Conservation (phyloP, 768 basidiomycete species). For the Collybiopsis luxurians region DNA sequence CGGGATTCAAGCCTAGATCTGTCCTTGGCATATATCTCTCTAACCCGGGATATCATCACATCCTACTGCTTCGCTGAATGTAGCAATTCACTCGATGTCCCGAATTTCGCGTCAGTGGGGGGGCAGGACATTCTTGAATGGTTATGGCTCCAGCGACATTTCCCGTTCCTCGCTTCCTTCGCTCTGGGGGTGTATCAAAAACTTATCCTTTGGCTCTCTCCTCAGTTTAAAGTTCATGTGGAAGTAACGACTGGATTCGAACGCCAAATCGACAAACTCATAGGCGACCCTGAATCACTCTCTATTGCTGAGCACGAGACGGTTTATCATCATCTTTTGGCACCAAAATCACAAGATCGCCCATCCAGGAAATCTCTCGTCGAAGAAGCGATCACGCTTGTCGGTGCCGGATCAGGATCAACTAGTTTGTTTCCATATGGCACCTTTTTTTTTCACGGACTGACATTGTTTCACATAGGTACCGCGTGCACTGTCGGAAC, state of each 20-base stretch:
- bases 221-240: constrained; percentile 10
- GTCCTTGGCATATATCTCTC: constrained; percentile 13
- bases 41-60: constrained; percentile 16
- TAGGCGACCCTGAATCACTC: constrained; percentile 10
- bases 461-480: constrained; percentile 18
- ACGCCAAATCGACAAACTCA: constrained; percentile 14
- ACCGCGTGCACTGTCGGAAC: constrained; percentile 36
- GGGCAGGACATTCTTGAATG: constrained; percentile 26
- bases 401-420: constrained; percentile 38
- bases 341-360: constrained; percentile 6
- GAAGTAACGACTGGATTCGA: constrained; percentile 10
- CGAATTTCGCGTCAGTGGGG: constrained; percentile 28
- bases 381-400: constrained; percentile 34
- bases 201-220: constrained; percentile 8
- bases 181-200: constrained; percentile 11
- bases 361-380: constrained; percentile 17
- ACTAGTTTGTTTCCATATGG: not conserved
- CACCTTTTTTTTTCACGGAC: too few species aligned
- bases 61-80: constrained; percentile 17
- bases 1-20: constrained; percentile 9
- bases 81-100: constrained; percentile 9
- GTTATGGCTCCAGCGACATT: constrained; percentile 29
- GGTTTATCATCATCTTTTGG: constrained; percentile 21
- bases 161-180: constrained; percentile 23
- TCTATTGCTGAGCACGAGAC: constrained; percentile 12